Conservation (phyloP, 2,329 filamentous ascomycete species). For the Neurospora sp. region DNA sequence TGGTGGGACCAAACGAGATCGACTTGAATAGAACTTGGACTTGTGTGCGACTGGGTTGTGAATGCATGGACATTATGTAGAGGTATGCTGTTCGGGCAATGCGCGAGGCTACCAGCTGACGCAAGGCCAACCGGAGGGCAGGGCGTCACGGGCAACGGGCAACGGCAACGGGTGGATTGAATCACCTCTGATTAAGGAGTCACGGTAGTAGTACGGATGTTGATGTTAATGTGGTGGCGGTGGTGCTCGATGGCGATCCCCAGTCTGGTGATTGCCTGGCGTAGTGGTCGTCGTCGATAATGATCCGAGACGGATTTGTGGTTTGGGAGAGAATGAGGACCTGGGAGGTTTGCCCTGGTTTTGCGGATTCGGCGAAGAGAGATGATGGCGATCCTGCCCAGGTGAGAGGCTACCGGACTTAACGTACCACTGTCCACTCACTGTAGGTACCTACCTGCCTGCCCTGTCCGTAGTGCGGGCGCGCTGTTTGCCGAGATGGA, state of each 20-base stretch:
- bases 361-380: neutral
- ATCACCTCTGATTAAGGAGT: neutral
- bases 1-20: neutral
- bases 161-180: neutral
- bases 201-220: neutral
- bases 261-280: neutral
- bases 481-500: neutral
- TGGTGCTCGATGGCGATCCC: neutral
- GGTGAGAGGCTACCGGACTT: neutral
- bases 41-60: neutral
- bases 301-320: neutral
- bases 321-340: neutral
- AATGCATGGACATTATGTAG: neutral
- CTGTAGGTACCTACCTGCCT: neutral
- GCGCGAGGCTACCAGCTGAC: neutral
- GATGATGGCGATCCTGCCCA: neutral
- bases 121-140: neutral
- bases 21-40: neutral
- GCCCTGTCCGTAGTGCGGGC: neutral
- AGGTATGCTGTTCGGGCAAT: neutral
- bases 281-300: neutral
- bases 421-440: neutral
- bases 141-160: neutral
- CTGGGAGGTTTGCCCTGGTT: neutral
- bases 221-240: neutral